Base-by-base conservation (phyloP, 495 filamentous ascomycete species). In the Xylaria sp. region DNA sequence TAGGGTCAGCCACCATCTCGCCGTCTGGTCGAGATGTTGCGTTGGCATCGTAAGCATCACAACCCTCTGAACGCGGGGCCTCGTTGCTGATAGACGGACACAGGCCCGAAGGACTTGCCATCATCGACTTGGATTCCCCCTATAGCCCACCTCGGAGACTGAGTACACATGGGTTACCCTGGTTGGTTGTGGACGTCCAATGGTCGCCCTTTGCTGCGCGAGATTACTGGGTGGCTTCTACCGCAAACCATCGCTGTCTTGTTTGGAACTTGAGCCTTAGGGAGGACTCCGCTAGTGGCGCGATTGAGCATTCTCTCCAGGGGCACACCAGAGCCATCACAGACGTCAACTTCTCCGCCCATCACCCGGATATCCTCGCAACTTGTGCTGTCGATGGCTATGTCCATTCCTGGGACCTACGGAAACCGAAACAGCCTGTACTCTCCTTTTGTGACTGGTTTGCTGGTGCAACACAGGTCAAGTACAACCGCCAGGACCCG, bases 131-230 rank as follows among this genome's bases (percentile, higher is more conserved):
- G 53, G 95, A 98, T 81, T 94, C 90, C 17, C 94, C 94, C 17
- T 95, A 93, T 80, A 95, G 91, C 62, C 93, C 93, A 17, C 95
- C 95, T 41, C 90, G 94, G 15, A 90, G 95, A 76, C 89, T 98
- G 33, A 90, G 91, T 71, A 85, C 83, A 64, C 93, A 97, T 78
- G 90, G 93, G 46, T 91, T 93, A 9, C 91, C 92, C n/a, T 97
- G 95, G 93, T 90, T 97, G 63, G 95, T 98, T 5, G 93, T 95
- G n/a, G 95, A 98, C 80, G 95, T 98, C 50, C 95, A 98, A 80
- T 98, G 95, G 95, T 97, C 93, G 6, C 95, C 95, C 17, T 97
- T 97, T 73, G 92, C 94, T 12, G 89, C 89, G 9, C 88, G 95
- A 57, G 92, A 97, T 74, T 93, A 92, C 73, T 97, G 95, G 95